Evolutionary conservation across 2,329 filamentous ascomycete species (phyloP).

Genomic region (Colletotrichum brevisporum): DNA sequence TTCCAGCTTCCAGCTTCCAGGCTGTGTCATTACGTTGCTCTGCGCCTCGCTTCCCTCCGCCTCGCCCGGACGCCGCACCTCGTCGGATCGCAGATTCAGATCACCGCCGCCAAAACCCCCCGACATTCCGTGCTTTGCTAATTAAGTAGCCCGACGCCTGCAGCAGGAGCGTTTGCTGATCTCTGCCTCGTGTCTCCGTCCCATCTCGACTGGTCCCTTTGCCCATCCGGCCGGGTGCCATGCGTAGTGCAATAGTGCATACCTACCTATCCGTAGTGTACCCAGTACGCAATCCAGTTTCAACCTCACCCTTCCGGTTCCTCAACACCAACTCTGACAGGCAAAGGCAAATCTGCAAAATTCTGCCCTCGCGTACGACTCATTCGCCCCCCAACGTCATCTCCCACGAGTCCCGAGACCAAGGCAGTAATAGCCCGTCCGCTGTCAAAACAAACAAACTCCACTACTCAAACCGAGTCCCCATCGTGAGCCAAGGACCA

Average conservation of each 20-base stretch:
- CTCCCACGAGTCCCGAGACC: constrained; percentile 1
- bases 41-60: not conserved
- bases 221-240: not conserved
- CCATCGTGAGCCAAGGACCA: constrained; percentile 16
- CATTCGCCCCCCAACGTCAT: constrained; percentile 23
- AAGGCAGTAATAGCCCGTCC: constrained; percentile 12
- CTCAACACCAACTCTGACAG: not conserved
- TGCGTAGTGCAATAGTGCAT: no score
- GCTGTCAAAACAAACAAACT: constrained; percentile 27
- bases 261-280: no score
- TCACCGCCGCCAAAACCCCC: constrained; percentile 16
- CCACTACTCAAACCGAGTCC: constrained; percentile 14
- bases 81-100: constrained; percentile 18
- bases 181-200: constrained; percentile 7
- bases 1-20: not conserved
- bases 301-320: not conserved
- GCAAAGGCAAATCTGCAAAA: not conserved
- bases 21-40: not conserved
- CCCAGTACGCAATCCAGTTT: not conserved
- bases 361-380: constrained; percentile 7
- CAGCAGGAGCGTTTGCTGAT: constrained; percentile 22
- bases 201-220: not conserved
- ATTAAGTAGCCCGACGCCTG: constrained; percentile 8
- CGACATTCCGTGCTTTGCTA: not conserved
- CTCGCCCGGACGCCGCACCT: constrained; percentile 14